These are phyloP conservation scores for Asterella californica DNA, from an alignment of 225 moss, liverwort and hornwort genomes.

Conservation along the genomic window DNA sequence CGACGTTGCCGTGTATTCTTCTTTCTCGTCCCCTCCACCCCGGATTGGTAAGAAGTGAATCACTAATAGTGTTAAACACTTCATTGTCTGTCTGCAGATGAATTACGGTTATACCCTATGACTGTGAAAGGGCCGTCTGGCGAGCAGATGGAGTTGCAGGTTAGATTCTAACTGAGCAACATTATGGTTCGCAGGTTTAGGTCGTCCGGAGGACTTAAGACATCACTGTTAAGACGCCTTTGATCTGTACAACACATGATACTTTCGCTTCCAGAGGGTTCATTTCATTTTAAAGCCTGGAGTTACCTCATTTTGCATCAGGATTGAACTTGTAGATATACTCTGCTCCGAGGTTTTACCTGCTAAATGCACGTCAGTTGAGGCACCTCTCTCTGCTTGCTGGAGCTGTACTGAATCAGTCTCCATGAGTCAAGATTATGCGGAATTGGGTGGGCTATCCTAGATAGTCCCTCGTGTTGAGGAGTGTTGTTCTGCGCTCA, in stretches of 20 bases:
- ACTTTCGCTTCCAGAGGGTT: too few species aligned
- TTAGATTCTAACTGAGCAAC: conserved; percentile 16
- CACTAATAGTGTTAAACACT: neutral
- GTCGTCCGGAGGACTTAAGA: neutral
- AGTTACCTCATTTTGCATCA: neutral
- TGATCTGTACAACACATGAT: too few species aligned
- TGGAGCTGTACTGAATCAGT: too few species aligned
- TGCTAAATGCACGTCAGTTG: neutral
- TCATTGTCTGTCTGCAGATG: conserved; percentile 45
- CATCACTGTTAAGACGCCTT: neutral
- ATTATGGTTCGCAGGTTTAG: too few species aligned
- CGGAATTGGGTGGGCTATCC: too few species aligned
- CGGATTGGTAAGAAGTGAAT: neutral
- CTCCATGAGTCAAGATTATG: too few species aligned
- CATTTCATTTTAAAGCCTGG: neutral
- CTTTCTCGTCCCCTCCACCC: neutral
- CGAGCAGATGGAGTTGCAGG: conserved; percentile 92
- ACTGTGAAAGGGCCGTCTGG: conserved; percentile 85
- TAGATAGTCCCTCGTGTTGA: too few species aligned
- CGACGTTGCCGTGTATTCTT: too few species aligned
- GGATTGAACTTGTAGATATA: neutral
- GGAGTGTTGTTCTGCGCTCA: neutral
- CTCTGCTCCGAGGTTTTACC: neutral
- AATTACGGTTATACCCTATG: conserved; percentile 78
- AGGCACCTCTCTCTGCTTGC: neutral